These are phyloP conservation scores for Corymbia calophylla DNA, from an alignment of 441 rosid genomes.

Conservation along the genomic window DNA sequence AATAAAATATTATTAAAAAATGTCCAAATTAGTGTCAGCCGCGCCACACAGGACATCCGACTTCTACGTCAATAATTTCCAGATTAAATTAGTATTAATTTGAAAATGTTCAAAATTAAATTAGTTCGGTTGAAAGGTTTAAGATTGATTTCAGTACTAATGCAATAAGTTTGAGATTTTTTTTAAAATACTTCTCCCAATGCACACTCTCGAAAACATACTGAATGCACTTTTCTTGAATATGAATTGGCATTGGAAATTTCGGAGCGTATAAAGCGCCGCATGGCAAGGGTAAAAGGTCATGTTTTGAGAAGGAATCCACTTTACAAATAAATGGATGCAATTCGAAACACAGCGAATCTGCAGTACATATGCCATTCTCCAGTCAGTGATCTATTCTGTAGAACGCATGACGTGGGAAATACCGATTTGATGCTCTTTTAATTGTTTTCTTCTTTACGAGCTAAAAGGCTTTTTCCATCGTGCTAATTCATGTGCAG, in stretches of 20 bases:
- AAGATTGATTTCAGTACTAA: fast-evolving
- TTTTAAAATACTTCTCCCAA: fast-evolving
- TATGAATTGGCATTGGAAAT: neutral
- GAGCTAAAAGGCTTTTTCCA: neutral
- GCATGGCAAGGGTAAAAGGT: neutral
- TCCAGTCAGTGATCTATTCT: neutral
- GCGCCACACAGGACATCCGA: fast-evolving
- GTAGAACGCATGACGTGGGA: neutral
- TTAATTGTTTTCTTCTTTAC: neutral
- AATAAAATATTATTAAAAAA: too few relatives aligned
- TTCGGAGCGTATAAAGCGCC: neutral
- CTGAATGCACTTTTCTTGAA: neutral
- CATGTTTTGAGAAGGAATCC: neutral
- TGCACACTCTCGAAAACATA: neutral
- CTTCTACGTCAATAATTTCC: fast-evolving
- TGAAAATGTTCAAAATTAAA: too few relatives aligned
- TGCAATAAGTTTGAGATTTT: fast-evolving
- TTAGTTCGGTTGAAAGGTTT: neutral
- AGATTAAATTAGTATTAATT: fast-evolving
- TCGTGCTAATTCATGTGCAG: neutral
- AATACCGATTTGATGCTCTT: neutral
- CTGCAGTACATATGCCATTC: neutral
- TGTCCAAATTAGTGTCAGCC: neutral
- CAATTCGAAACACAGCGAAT: neutral
- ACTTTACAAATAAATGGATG: neutral